Evolutionary conservation across 2,329 filamentous ascomycete species (phyloP).

Genomic region (Pseudogymnoascus sp.): DNA sequence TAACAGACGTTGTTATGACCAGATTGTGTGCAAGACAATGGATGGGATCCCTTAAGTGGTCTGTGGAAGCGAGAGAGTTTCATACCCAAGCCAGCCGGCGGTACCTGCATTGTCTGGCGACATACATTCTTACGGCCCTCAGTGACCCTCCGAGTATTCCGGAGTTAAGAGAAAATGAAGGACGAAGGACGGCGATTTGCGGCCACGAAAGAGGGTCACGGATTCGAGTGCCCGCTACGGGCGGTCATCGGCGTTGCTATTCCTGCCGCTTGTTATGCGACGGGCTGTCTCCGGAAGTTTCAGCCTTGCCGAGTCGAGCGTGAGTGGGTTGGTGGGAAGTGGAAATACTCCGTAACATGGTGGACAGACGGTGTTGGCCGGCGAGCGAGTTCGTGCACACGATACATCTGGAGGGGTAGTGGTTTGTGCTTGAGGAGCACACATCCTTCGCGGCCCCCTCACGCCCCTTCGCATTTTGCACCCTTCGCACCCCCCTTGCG

Average conservation of each 20-base stretch:
- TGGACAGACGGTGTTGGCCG: neutral
- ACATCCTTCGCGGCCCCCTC: neutral
- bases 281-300: neutral
- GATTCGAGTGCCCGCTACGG: neutral
- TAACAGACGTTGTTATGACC: neutral
- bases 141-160: neutral
- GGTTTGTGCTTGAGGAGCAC: neutral
- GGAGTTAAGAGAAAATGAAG: neutral
- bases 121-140: neutral
- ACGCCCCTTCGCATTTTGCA: neutral
- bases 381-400: neutral
- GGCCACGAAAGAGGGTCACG: neutral
- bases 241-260: neutral
- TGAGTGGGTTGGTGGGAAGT: neutral
- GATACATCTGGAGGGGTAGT: neutral
- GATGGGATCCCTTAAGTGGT: neutral
- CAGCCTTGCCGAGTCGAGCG: neutral
- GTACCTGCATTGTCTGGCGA: constrained; percentile 2
- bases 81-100: neutral
- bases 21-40: neutral
- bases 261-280: neutral
- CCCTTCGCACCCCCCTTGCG: neutral
- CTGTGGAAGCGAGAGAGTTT: neutral
- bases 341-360: neutral
- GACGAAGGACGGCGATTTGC: neutral